These are phyloP conservation scores for Sclerotiophoma versabilis DNA, from an alignment of 2,329 filamentous ascomycete species.

Conservation along the genomic window DNA sequence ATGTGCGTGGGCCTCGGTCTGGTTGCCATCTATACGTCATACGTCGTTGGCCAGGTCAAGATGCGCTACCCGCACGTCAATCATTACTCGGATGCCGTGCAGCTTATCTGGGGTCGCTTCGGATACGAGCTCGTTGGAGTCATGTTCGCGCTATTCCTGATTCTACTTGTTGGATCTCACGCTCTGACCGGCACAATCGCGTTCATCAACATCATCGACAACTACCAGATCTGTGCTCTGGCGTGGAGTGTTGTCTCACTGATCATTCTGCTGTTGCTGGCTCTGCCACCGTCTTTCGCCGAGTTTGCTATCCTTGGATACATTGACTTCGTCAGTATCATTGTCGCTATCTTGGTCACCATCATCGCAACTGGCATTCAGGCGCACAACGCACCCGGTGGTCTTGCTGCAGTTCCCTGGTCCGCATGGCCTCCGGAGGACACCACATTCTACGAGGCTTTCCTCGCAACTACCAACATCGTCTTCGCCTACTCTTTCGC, in stretches of 20 bases:
- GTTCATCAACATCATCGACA: conserved; percentile 67
- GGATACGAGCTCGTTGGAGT: conserved; percentile 64
- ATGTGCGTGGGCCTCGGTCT: conserved; percentile 59
- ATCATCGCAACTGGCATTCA: conserved; percentile 69
- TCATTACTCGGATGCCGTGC: conserved; percentile 73
- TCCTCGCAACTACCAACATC: conserved; percentile 45
- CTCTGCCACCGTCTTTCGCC: conserved; percentile 68
- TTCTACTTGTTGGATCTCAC: conserved; percentile 74
- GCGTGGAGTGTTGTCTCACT: conserved; percentile 69
- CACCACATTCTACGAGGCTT: conserved; percentile 72
- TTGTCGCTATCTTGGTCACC: conserved; percentile 70
- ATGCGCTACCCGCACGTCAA: conserved; percentile 65
- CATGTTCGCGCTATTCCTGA: conserved; percentile 52
- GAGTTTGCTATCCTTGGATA: conserved; percentile 66
- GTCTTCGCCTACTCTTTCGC: conserved; percentile 58
- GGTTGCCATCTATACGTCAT: conserved; percentile 68
- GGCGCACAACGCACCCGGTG: conserved; percentile 41
- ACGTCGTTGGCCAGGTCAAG: conserved; percentile 68
- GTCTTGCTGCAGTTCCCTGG: conserved; percentile 41
- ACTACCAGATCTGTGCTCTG: conserved; percentile 66
- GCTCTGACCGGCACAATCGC: conserved; percentile 75
- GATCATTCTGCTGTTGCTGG: conserved; percentile 65
- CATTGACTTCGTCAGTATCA: conserved; percentile 69
- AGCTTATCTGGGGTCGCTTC: conserved; percentile 65
- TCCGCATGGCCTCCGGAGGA: conserved; percentile 42